Conservation (phyloP, 2,329 filamentous ascomycete species). For the Clonostachys sp. region DNA sequence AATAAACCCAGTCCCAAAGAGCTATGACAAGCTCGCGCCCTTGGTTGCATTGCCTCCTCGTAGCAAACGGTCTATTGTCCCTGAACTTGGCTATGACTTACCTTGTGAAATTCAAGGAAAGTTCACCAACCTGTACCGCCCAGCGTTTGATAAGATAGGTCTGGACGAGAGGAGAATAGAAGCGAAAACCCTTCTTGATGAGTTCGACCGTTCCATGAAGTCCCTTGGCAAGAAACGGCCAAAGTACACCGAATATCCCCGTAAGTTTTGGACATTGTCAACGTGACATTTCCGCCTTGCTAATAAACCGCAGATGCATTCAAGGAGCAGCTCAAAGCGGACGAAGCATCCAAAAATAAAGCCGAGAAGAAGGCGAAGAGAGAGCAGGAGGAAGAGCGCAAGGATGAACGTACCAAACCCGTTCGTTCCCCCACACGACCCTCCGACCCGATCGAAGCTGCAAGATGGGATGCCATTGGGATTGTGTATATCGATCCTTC, state of each 20-base stretch:
- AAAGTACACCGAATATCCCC: slow-evolving; percentile 41
- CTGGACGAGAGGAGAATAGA: slow-evolving; percentile 35
- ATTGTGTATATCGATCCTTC: slow-evolving; percentile 41
- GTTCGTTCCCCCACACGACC: slow-evolving; percentile 33
- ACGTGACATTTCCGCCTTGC: not conserved
- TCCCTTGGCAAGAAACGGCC: slow-evolving; percentile 33
- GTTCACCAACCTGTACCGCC: slow-evolving; percentile 34
- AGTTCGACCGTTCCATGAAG: slow-evolving; percentile 35
- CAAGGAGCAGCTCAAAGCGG: slow-evolving; percentile 40
- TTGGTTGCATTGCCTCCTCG: slow-evolving; percentile 33
- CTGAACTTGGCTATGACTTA: slow-evolving; percentile 29
- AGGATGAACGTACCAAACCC: slow-evolving; percentile 30
- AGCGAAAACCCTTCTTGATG: slow-evolving; percentile 29
- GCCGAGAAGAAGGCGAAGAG: slow-evolving; percentile 39
- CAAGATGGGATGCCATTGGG: slow-evolving; percentile 48
- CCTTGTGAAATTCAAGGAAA: slow-evolving; percentile 38
- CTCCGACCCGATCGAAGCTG: slow-evolving; percentile 36
- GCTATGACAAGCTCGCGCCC: slow-evolving; percentile 37
- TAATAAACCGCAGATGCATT: slow-evolving; percentile 24
- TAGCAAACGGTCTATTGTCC: slow-evolving; percentile 29
- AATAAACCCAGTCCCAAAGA: slow-evolving; percentile 25
- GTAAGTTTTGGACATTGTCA: slow-evolving; percentile 12
- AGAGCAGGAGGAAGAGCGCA: slow-evolving; percentile 30
- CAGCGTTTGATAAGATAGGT: slow-evolving; percentile 28
- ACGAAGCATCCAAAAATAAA: slow-evolving; percentile 39